A percentile compares a stretch with the other conserved stretches of the same genome.
Conservation (phyloP, 2,329 filamentous ascomycete species). For the Fusarium tuaranense region DNA sequence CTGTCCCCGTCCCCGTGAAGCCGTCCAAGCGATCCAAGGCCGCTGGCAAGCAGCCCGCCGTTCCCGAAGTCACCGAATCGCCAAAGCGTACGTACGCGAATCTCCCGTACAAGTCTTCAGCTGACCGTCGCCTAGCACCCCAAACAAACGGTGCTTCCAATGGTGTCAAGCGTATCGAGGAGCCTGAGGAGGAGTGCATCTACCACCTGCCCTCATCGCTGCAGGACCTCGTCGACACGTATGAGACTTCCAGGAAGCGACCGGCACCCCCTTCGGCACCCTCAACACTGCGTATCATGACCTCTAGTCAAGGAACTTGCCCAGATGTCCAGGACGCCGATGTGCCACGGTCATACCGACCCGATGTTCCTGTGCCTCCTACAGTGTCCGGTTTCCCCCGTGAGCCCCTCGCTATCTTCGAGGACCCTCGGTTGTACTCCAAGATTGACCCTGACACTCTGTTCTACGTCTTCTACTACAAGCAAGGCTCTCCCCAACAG, state of each 20-base stretch:
- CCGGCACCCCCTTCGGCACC: slow-evolving; percentile 71
- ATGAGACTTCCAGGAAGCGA: slow-evolving; percentile 83
- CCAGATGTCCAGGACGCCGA: slow-evolving; percentile 85
- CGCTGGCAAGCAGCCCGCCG: slow-evolving; percentile 57
- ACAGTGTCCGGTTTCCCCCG: slow-evolving; percentile 89
- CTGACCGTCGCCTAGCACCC: slow-evolving; percentile 45
- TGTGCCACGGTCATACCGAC: slow-evolving; percentile 84
- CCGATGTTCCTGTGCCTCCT: slow-evolving; percentile 80
- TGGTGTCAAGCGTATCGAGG: slow-evolving; percentile 59
- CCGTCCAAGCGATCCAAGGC: slow-evolving; percentile 56
- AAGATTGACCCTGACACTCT: slow-evolving; percentile 95
- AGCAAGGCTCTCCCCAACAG: slow-evolving; percentile 95
- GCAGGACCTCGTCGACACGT: slow-evolving; percentile 91
- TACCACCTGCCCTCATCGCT: slow-evolving; percentile 92
- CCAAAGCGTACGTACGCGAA: slow-evolving; percentile 55
- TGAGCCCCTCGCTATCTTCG: slow-evolving; percentile 90
- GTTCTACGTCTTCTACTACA: slow-evolving; percentile 99
- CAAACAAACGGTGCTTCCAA: slow-evolving; percentile 66
- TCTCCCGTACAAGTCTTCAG: neutral
- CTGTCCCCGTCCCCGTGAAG: slow-evolving; percentile 45
- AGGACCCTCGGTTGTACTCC: slow-evolving; percentile 88
- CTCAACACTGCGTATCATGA: slow-evolving; percentile 79
- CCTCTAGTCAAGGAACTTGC: slow-evolving; percentile 77
- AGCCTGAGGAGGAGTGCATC: slow-evolving; percentile 79
- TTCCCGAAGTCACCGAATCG: slow-evolving; percentile 56